Conservation (phyloP, 1,284 basidiomycete species). For the Ganoderma boninense region DNA sequence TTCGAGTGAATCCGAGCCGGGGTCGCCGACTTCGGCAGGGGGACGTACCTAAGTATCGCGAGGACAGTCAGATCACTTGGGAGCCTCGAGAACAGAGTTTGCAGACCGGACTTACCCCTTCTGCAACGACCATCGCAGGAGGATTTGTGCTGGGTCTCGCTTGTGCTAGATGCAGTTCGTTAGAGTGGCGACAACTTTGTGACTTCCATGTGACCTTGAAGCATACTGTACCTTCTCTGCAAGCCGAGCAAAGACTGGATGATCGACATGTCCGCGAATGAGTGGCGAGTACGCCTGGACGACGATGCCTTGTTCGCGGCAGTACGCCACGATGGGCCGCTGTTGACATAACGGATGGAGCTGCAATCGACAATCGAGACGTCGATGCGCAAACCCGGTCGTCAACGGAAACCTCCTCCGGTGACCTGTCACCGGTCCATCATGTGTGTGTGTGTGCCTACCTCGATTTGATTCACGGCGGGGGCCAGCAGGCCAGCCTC, state of each 20-base stretch:
- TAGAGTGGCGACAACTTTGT: neutral
- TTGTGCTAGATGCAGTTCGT: constrained; percentile 44
- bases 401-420: neutral
- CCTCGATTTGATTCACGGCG: constrained; percentile 88
- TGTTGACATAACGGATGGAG: constrained; percentile 90
- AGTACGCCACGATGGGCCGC: constrained; percentile 80
- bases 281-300: constrained; percentile 74
- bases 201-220: neutral
- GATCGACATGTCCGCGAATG: constrained; percentile 52
- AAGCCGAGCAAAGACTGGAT: constrained; percentile 52
- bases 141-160: constrained; percentile 64
- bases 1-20: constrained; percentile 62
- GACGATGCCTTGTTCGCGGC: constrained; percentile 70
- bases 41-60: constrained; percentile 52
- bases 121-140: constrained; percentile 77
- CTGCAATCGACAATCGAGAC: constrained; percentile 48
- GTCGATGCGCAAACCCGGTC: neutral
- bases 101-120: constrained; percentile 42
- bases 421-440: neutral
- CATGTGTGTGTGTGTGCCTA: constrained; percentile 32
- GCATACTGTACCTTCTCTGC: constrained; percentile 48
- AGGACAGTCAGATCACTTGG: neutral
- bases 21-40: constrained; percentile 64
- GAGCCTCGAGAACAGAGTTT: neutral
- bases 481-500: constrained; percentile 69